Base-by-base conservation (phyloP, 2,329 filamentous ascomycete genomes). In the Dactylellina haptotyla region DNA sequence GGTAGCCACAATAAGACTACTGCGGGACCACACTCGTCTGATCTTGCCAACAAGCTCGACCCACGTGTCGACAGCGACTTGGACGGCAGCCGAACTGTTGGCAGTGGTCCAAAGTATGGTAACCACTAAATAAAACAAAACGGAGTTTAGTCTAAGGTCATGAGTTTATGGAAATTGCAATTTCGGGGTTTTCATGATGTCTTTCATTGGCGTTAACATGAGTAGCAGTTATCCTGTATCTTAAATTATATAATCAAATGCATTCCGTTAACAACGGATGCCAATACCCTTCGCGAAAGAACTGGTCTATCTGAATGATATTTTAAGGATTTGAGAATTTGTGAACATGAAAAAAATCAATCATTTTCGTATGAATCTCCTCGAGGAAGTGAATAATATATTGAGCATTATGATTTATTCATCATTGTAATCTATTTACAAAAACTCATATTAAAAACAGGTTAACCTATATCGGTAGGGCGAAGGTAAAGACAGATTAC, bases 1-100 rank as follows among this genome's bases (percentile, higher is more conserved):
- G 58, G 66, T 3, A 50, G 8, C 5, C 58, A 77, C 8, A 59
- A 77, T 51, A 79, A 78, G 18, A 79, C 78, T 37, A 82, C 80
- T 18, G 79, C 79, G 16, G 81, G 81, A 2, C 81, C 81, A 12
- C 81, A 82, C 59, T 73, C 79, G 58, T 78, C 76, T 16, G 77
- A 79, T 66, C 48, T 78, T 16, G 76, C 74, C 9, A 80, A 80
- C 75, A 80, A 80, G 76, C 20, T 78, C 1, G 79, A 80, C 26
- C 76, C 77, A 4, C 32, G 67, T 26, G 75, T 76, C 14, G 75
- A 76, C 51, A 75, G 62, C 23, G 67, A 76, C 32, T 46, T 66
- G 20, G 73, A 76, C 46, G 59, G 80, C 34, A 78, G 79, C 75
- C 26, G n/a, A 46, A 62, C 62, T 30, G 12, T 67, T 16, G 80